Conservation (phyloP, 768 basidiomycete genomes). For the Tricholoma hemisulphureum region DNA sequence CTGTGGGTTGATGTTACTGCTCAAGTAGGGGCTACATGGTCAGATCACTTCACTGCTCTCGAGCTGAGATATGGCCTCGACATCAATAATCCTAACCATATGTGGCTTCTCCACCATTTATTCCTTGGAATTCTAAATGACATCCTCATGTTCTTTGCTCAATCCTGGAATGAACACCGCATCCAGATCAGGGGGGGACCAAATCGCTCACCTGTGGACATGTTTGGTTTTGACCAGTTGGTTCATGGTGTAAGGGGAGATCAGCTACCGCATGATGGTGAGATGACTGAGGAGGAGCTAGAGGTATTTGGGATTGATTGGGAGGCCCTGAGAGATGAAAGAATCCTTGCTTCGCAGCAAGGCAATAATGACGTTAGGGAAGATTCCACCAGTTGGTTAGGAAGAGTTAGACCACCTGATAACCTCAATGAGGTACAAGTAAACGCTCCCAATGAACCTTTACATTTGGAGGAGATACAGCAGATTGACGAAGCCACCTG, state of each 20-base stretch:
- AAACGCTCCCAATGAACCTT: background rate
- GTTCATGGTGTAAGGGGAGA: conserved; percentile 17
- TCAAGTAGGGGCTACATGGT: conserved; percentile 30
- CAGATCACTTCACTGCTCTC: conserved; percentile 27
- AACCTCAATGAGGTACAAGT: background rate
- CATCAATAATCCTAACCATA: conserved; percentile 15
- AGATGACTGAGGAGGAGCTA: conserved; percentile 13
- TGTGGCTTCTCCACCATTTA: too few species aligned
- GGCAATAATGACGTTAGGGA: background rate
- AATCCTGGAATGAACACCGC: conserved; percentile 33
- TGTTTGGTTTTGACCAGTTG: conserved; percentile 33
- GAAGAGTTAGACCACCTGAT: background rate
- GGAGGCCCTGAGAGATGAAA: conserved; percentile 20
- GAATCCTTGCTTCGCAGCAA: background rate
- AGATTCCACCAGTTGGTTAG: background rate
- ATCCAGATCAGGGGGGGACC: conserved; percentile 22
- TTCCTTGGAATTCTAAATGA: conserved; percentile 26
- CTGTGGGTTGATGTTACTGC: conserved; percentile 36
- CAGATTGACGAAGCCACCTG: background rate
- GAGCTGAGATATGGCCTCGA: conserved; percentile 32
- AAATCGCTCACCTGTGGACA: conserved; percentile 26
- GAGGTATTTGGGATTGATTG: conserved; percentile 29
- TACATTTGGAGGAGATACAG: background rate
- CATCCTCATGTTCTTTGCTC: conserved; percentile 26
- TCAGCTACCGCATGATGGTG: background rate